Evolutionary conservation across 768 basidiomycete species (phyloP), one percentile per base, ranked within the genome.

Genomic region (Basidioascus undulatus): DNA sequence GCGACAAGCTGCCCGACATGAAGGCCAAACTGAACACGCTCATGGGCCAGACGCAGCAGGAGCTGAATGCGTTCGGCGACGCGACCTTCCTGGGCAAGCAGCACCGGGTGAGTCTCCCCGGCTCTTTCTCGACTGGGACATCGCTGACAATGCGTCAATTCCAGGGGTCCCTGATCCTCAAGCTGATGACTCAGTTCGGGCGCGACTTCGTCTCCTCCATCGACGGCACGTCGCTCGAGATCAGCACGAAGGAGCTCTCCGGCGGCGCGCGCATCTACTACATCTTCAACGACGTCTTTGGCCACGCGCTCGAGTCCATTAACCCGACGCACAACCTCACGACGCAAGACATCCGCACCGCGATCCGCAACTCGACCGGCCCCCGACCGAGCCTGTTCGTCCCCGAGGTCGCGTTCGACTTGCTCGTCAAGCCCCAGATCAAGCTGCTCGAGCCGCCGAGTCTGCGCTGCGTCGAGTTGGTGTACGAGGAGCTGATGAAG

Each of bases 31-130:
- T 98, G 44, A 98, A 96, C 55, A 98, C 92, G 3, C 62, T 94
- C n/a, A 96, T 96, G 82, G 87, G 89, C 13, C 92, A 98, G 61
- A 84, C 92, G 7, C 89, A 94, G 55, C 92, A 98, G 57, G 92
- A 98, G 57, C 69, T 98, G 32, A 82, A 83, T 59, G 76, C 86
- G 5, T 96, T 92, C 53, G 92, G 92, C 16, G 92, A 92, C 53
- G 69, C 80, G 10, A 83, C 83, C 2, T 69, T 82, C 52, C 79
- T 80, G 46, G 89, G 84, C 5, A 86, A 87, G 62, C 74, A 73
- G 50, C 84, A 92, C 55, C 76, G 58, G 37, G 50, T 56, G 37
- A 42, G 43, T 40, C 23, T 25, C 32, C 12, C 15, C 13, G 27
- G 10, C 18, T 39, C 21, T 12, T 12, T 13, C 37, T 41, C 37